Conservation (phyloP, 1,284 basidiomycete genomes). For the Cryptococcus floricola region DNA sequence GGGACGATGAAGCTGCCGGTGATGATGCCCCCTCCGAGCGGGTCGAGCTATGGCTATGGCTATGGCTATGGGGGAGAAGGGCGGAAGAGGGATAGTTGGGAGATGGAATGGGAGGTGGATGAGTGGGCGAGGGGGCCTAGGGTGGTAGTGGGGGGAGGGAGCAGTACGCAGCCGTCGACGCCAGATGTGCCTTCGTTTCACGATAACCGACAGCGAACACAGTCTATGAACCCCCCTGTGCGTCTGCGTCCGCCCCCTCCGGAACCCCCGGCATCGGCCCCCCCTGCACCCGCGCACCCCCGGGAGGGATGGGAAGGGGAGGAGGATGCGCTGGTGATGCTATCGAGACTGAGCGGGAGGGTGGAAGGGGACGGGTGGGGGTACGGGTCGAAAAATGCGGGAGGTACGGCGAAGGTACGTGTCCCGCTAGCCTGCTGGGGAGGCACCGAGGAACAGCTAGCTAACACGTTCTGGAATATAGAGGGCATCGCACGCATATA, state of each 20-base stretch:
- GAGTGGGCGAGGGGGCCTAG: not conserved
- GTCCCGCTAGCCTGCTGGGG: too few species aligned
- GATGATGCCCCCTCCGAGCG: not conserved
- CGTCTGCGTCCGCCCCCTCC: not conserved
- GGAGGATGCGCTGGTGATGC: slow-evolving; percentile 6
- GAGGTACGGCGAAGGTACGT: not conserved
- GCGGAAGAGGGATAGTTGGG: not conserved
- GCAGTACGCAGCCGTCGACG: not conserved
- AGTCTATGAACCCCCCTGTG: not conserved
- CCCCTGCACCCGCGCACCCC: too few species aligned
- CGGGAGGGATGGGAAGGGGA: not conserved
- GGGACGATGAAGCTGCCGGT: not conserved
- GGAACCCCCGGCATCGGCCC: not conserved
- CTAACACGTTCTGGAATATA: too few species aligned
- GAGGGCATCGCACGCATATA: too few species aligned
- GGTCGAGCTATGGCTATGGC: not conserved
- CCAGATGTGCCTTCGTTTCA: not conserved
- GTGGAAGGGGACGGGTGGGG: slow-evolving; percentile 6
- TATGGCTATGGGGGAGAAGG: not conserved
- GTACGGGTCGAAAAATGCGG: not conserved
- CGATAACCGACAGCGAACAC: not conserved
- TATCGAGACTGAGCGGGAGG: slow-evolving; percentile 5
- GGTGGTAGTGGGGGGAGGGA: not conserved
- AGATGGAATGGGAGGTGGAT: not conserved
- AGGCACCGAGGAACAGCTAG: too few species aligned